Base-by-base conservation (phyloP, 805 yeast genomes). In the Candida coleopterorum region DNA sequence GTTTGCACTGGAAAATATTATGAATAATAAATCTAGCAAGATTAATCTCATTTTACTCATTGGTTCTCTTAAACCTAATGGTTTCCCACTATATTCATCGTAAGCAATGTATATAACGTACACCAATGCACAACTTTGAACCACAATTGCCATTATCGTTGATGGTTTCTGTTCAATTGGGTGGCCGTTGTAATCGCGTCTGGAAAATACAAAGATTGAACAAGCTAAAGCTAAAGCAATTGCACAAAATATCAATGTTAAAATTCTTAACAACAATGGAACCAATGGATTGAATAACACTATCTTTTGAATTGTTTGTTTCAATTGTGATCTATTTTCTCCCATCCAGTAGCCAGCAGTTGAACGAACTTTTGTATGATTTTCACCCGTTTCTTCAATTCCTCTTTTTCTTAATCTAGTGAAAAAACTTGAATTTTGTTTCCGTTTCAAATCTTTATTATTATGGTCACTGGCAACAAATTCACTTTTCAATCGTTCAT, bases 1-100 rank as follows among this genome's bases (percentile, higher is more conserved):
- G 55, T 88, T 89, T 2, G 97, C 96, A 30, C 94, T 76, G 11
- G 88, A 79, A 52, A 89, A 85, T 16, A 90, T 88, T 44, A 93
- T 86, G 58, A 93, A 87, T 22, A 90, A 61, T 28, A 90, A 65
- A 55, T 93, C 98, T 47, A 88, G 66, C 67, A 88, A 66, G 42
- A 90, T 75, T 40, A 90, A 71, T 50, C 85, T 72, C 68, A 93
- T 74, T 55, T 93, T 93, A 17, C 84, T 86, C 41, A 76, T 66
- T 0, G 97, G 94, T 43, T 86, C 76, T 47, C 98, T 73, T 30
- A 93, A 68, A 0, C 98, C 98, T 33, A 93, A 58, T 0, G 97
- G 98, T 53, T 86, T 83, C 10, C 96, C 94, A 17, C 81, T 74
- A 58, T 86, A 90, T 58, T 93, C 98, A 58, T 93, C 97, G 50